Conservation (phyloP, 495 filamentous ascomycete species). For the Chaetomidium leptoderma region DNA sequence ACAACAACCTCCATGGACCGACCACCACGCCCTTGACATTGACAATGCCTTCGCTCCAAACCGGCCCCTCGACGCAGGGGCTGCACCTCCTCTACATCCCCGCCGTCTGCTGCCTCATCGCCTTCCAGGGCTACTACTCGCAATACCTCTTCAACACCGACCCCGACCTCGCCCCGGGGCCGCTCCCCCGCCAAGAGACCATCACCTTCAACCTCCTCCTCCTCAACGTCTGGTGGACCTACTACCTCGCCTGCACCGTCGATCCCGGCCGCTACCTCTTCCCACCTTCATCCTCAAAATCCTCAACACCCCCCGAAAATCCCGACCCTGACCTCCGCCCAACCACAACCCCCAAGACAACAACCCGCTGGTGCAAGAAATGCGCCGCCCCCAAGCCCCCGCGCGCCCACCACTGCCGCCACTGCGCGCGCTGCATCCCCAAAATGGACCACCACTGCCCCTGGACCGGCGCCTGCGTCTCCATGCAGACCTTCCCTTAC, state of each 20-base stretch:
- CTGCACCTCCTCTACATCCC: conserved; percentile 58
- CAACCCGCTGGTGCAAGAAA: conserved; percentile 73
- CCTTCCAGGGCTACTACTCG: conserved; percentile 77
- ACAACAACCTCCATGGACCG: conserved; percentile 14
- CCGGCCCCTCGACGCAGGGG: conserved; percentile 29
- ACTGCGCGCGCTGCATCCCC: conserved; percentile 82
- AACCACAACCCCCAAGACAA: not conserved
- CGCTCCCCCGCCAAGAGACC: conserved; percentile 56
- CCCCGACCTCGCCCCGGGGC: conserved; percentile 59
- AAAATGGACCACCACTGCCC: conserved; percentile 99
- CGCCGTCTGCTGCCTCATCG: conserved; percentile 62
- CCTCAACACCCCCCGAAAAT: conserved; percentile 8
- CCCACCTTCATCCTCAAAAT: conserved; percentile 28
- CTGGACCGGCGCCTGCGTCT: conserved; percentile 93
- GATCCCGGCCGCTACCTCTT: conserved; percentile 63
- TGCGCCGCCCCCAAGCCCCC: conserved; percentile 80
- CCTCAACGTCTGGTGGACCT: conserved; percentile 70
- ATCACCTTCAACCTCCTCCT: conserved; percentile 73
- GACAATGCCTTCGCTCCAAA: conserved; percentile 23
- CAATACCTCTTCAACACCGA: conserved; percentile 69
- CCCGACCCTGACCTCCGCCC: conserved; percentile 16
- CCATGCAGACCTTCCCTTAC: conserved; percentile 81
- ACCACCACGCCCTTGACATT: conserved; percentile 14
- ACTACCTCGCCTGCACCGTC: conserved; percentile 69
- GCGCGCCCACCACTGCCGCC: conserved; percentile 86